Base-by-base conservation (phyloP, 441 rosid genomes). In the Pelargonium myrrhifolium region DNA sequence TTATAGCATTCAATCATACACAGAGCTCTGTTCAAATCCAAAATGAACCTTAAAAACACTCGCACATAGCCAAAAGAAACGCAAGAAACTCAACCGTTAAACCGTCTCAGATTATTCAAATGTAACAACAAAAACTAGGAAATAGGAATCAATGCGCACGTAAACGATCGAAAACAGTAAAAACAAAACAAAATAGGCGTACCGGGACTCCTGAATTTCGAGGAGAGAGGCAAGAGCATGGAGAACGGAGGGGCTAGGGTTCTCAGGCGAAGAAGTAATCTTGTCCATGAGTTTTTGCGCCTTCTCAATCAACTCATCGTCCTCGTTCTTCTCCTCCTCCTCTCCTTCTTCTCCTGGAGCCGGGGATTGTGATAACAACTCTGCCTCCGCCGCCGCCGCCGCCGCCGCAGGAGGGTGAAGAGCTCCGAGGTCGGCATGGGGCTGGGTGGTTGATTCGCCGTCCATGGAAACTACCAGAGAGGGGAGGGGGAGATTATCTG, bases 221-320 rank as follows among this genome's bases (percentile, higher is more conserved):
- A 92, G 87, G 62, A 94, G 84, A 47, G 89, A 84, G 6, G 96
- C 75, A 31, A 94, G 94, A 9, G 94, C 90, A 66, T 89, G 98
- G 22, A 94, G 93, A 10, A 83, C 70, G 9, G 75, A 64, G 69
- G 97, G 86, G 69, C 77, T 92, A 80, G 99, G 99, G 81, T 79
- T 92, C 69, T 92, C 91, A 7, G 89, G 84, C 45, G 76, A 76
- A 47, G 89, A 73, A 68, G 93, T 95, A 78, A 90, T 83, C 11
- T 72, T 89, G 11, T 95, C 99, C 86, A 95, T 95, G 42, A 85
- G 83, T 64, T 68, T 78, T 79, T 90, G 94, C 21, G 98, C 96
- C 81, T 87, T 86, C 6, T 68, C 90, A 70, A 84, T 70, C 75
- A 92, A 67, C 78, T 81, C 88, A 5, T 87, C 96, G 37, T 88